Evolutionary conservation across 306 rosid species (phyloP).

Genomic region (Castanospermum australe): DNA sequence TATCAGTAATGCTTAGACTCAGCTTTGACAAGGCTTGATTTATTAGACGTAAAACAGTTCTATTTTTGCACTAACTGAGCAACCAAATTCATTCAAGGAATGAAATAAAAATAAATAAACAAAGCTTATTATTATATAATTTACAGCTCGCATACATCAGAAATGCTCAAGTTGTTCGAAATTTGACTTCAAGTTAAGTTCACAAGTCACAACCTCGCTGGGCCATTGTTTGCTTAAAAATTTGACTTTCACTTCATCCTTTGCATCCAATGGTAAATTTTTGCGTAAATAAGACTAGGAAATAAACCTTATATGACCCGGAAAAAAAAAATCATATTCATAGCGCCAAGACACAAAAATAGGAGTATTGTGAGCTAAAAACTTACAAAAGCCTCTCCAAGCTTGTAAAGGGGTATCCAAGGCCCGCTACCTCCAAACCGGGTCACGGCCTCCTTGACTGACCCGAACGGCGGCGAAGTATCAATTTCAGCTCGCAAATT

Average conservation of each 20-base stretch:
- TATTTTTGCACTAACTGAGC: neutral
- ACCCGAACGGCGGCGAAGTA: constrained; percentile 90
- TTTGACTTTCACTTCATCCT: neutral
- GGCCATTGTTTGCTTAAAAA: neutral
- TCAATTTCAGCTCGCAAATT: constrained; percentile 80
- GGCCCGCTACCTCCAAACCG: constrained; percentile 93
- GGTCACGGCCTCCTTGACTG: constrained; percentile 92
- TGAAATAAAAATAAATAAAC: neutral
- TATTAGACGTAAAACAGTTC: neutral
- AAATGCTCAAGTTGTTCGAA: neutral
- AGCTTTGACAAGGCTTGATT: neutral
- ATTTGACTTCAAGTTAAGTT: neutral
- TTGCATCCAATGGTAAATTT: neutral
- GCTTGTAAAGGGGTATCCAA: constrained; percentile 71
- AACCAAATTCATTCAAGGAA: neutral
- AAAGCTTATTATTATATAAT: neutral
- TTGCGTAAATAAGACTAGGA: neutral
- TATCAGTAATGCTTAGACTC: neutral
- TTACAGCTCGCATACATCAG: neutral
- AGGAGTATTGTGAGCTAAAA: neutral
- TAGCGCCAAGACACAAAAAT: neutral
- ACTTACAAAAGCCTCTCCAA: constrained; percentile 62
- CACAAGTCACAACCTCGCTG: neutral
- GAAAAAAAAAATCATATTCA: neutral
- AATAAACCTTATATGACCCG: neutral